Evolutionary conservation across 768 basidiomycete genomes (phyloP).

Genomic region (Punctularia strigosozonata): DNA sequence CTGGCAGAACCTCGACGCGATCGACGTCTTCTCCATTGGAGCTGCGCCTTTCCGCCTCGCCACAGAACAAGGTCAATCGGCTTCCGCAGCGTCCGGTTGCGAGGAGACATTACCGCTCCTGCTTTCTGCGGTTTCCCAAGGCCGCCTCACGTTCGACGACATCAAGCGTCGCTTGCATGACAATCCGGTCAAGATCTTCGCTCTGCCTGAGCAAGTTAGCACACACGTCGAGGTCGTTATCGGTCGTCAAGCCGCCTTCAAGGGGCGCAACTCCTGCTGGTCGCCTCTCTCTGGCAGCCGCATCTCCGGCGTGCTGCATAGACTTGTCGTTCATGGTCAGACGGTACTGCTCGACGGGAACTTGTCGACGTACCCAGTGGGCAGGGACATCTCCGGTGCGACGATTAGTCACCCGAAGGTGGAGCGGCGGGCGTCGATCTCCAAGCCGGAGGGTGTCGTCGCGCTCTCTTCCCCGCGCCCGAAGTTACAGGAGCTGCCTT

Average conservation of each 20-base stretch:
- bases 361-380: conserved; percentile 44
- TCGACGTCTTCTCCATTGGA: conserved; percentile 90
- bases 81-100: conserved; percentile 66
- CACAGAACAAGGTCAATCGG: conserved; percentile 42
- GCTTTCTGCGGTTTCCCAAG: conserved; percentile 73
- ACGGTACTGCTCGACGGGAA: conserved; percentile 85
- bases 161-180: conserved; percentile 78
- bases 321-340: conserved; percentile 83
- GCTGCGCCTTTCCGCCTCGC: conserved; percentile 72
- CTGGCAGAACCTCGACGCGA: conserved; percentile 73
- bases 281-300: conserved; percentile 63
- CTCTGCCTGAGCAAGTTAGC: conserved; percentile 73
- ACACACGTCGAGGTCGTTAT: conserved; percentile 91
- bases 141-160: conserved; percentile 71
- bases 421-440: conserved; percentile 15
- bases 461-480: conserved; percentile 1
- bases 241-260: conserved; percentile 57
- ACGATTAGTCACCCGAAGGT: conserved; percentile 30
- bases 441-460: conserved; percentile 17
- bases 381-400: conserved; percentile 63
- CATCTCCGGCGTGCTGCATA: conserved; percentile 70
- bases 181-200: conserved; percentile 88
- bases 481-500: background rate
- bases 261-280: conserved; percentile 46
- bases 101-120: conserved; percentile 83